Evolutionary conservation across 1,139 yeast genomes (phyloP), one percentile per base, ranked within the genome.

Genomic region (Kluyveromyces sp.): DNA sequence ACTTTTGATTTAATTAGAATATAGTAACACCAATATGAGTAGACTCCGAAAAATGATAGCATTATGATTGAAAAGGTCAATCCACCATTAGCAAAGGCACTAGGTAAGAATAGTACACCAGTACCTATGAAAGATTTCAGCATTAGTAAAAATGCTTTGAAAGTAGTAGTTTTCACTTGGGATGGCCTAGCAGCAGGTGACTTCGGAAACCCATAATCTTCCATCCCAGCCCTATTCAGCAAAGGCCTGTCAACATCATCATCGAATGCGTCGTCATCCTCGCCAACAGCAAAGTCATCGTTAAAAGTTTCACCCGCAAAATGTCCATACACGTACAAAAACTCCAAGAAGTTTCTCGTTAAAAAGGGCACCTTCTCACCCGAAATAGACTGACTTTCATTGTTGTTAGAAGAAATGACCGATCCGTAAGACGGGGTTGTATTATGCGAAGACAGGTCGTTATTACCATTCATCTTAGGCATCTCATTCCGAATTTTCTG

Each of bases 221-320:
- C 45, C 7, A 34, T 34, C 28, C 49, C 54, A 3, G 45, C 36
- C 4, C 44, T 36, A 1, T 52, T 50, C n/a, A 77, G 51, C 38
- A 78, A 65, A 0, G 81, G 75, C 26, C 29, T 10, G 4, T n/a
- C 27, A 7, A n/a, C 10, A 7, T 26, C 38, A 5, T 34, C 38
- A 5, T 34, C 26, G n/a, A 27, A 15, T 15, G 32, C 36, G 36
- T 33, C 43, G 2, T 72, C 58, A 43, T 68, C 74, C 51, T 80
- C 87, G 50, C 75, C 83, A 15, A 56, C 34, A 46, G 45, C 34
- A 49, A 82, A 85, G 52, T 82, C 90, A 57, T 79, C 83, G 55
- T 82, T 88, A 50, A 84, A 73, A 39, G 80, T 78, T 65, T 84
- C 94, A 55, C 94, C 94, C 1, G 92, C 92, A 65, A 84, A 84